Percentiles rank a stretch among this genome's conserved stretches.
These are phyloP conservation scores for Aplosporella prunicola DNA, from an alignment of 2,329 filamentous ascomycete species.

Conservation along the genomic window DNA sequence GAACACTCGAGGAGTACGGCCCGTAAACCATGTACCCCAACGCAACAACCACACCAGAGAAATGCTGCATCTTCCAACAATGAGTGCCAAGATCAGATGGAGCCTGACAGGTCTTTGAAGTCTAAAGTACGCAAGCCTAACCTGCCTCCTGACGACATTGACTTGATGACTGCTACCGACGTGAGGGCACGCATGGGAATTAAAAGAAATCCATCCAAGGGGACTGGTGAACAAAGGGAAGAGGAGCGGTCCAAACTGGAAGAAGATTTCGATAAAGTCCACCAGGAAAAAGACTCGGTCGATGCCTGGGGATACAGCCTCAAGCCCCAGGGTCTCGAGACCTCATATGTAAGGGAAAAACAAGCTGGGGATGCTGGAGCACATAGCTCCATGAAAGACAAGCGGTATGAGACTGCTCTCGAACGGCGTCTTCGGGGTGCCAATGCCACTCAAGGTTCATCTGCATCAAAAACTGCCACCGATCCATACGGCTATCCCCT, in stretches of 20 bases:
- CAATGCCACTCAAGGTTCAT: too few species aligned
- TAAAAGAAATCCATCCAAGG: slow-evolving; percentile 14
- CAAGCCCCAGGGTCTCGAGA: slow-evolving; percentile 14
- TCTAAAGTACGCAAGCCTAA: neutral
- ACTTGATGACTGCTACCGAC: slow-evolving; percentile 32
- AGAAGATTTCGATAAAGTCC: slow-evolving; percentile 16
- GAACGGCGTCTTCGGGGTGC: too few species aligned
- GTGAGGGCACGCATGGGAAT: slow-evolving; percentile 37
- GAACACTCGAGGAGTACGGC: neutral
- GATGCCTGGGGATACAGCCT: slow-evolving; percentile 5
- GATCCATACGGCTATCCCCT: slow-evolving; percentile 14
- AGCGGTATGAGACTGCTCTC: too few species aligned
- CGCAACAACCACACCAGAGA: too few species aligned
- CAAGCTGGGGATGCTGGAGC: too few species aligned
- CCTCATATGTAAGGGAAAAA: slow-evolving; percentile 13
- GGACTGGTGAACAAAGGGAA: slow-evolving; percentile 13
- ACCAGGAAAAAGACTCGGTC: slow-evolving; percentile 9
- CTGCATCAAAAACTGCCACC: too few species aligned
- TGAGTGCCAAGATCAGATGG: too few species aligned
- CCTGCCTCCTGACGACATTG: slow-evolving; percentile 30
- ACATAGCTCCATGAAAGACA: too few species aligned
- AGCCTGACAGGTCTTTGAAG: too few species aligned
- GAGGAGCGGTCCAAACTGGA: slow-evolving; percentile 20
- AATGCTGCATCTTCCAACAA: too few species aligned
- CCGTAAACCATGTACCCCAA: too few species aligned